Base-by-base conservation (phyloP, 2,329 filamentous ascomycete genomes). In the Tothia fuscella region DNA sequence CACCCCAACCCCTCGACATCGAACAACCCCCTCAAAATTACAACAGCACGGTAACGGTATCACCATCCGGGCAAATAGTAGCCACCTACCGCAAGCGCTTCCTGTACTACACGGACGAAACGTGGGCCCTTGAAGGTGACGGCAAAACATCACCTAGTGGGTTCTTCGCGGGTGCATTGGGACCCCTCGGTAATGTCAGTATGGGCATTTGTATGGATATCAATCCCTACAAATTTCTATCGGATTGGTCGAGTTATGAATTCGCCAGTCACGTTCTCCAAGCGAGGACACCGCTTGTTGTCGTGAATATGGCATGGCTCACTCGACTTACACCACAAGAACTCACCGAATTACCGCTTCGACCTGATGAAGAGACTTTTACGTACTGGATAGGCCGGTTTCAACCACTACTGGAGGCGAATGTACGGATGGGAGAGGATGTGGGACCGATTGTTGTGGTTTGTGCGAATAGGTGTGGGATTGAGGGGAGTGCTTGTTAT, bases 271-370 rank as follows among this genome's bases (percentile, higher is more conserved):
- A 82, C 32, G 63, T 79, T 5, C 55, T 85, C 0, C 60, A 74
- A 2, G 60, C 62, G 0, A 53, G 67, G 0, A 71, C 79, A 0
- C 74, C 76, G 12, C 47, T 88, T 0, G 76, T 84, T 2, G 73
- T 87, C 25, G 50, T 89, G 0, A 76, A 73, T 3, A 88, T 88
- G 83, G 82, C 84, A 0, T 89, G 82, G 83, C 64, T 83, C 24
- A 85, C 81, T 13, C 54, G 63, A 21, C 55, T 74, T 19, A 2
- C 65, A 56, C 42, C 75, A 66, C 46, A 70, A 66, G 51, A 66
- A 58, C 1, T 65, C 51, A 14, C 44, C 45, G 6, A 76, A 64
- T 53, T 74, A 52, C 45, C 65, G 50, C 21, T 63, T 48, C 48
- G 73, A 38, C 80, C 82, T 0, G 82, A 88, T 48, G 70, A 82